A percentile compares a stretch with the other conserved stretches of the same genome.
Evolutionary conservation across 352 stramenopile species (phyloP).

Genomic region (Pythium rhizo-oryzae): DNA sequence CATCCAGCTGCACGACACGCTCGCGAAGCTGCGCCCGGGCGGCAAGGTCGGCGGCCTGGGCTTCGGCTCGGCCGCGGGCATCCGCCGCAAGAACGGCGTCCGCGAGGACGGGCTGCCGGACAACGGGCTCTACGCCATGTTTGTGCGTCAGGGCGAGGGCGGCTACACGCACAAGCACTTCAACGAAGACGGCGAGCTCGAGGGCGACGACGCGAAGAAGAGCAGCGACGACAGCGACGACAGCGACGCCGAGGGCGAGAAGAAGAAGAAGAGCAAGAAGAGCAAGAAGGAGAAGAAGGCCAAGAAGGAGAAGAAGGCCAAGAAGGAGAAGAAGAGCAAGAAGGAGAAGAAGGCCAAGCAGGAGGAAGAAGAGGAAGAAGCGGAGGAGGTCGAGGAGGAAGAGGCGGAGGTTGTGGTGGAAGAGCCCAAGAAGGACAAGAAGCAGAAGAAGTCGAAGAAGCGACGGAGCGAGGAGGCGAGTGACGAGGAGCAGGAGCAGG

Average conservation of each 20-base stretch:
- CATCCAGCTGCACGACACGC: conserved; percentile 83
- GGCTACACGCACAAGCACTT: conserved; percentile 85
- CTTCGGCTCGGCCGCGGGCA: conserved; percentile 52
- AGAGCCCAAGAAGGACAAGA: conserved; percentile 27
- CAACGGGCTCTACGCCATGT: conserved; percentile 87
- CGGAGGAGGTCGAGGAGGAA: conserved; percentile 7
- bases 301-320: conserved; percentile 35
- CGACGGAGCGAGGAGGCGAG: conserved; percentile 28
- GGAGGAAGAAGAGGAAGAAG: conserved; percentile 13
- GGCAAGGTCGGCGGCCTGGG: conserved; percentile 85
- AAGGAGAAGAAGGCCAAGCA: conserved; percentile 32
- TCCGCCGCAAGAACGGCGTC: conserved; percentile 53
- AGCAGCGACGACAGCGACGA: conserved; percentile 35
- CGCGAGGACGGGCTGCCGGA: conserved; percentile 75
- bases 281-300: conserved; percentile 37
- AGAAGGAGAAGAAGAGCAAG: conserved; percentile 33
- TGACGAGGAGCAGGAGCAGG: conserved; percentile 20
- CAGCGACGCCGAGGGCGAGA: conserved; percentile 31
- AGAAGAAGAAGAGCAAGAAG: conserved; percentile 42
- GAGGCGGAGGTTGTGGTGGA: conserved; percentile 26
- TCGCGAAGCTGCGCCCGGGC: conserved; percentile 80
- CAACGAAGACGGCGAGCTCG: conserved; percentile 41
- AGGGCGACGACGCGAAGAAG: conserved; percentile 43
- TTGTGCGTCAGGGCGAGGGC: conserved; percentile 77
- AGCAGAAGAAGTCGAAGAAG: conserved; percentile 39